Evolutionary conservation across 1,139 yeast species (phyloP).

Genomic region (Blastobotrys aristatus): DNA sequence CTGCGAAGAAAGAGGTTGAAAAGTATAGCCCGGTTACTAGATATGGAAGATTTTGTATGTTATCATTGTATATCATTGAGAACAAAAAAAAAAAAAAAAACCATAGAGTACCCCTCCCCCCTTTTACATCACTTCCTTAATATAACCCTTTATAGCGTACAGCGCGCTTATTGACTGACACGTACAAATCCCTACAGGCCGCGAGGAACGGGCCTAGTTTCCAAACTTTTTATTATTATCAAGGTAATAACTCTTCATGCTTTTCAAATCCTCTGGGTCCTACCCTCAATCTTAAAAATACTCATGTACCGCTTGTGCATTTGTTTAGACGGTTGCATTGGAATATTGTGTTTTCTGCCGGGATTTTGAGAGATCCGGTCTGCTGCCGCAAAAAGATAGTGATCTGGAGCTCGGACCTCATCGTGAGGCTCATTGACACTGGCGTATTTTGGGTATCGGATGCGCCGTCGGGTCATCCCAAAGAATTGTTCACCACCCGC

Average conservation of each 20-base stretch:
- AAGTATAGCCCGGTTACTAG: no score
- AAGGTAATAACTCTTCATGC: not conserved
- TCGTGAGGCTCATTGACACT: not conserved
- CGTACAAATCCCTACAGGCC: no score
- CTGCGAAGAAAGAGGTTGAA: no score
- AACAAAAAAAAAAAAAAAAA: no score
- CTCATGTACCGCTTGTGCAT: conserved; percentile 1
- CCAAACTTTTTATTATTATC: not conserved
- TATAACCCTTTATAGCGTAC: no score
- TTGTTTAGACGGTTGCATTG: not conserved
- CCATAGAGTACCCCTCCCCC: no score
- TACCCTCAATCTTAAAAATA: not conserved
- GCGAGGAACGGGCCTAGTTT: no score
- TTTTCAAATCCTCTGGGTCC: not conserved
- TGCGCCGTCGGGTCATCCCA: conserved; percentile 7
- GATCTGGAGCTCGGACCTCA: not conserved
- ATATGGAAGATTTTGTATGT: no score
- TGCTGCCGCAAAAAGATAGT: not conserved
- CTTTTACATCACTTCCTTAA: no score
- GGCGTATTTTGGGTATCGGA: not conserved
- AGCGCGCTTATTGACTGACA: no score
- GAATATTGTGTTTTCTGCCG: not conserved
- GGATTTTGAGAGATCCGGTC: not conserved
- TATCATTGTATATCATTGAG: no score
- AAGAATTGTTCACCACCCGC: not conserved